Percentiles rank a stretch among this genome's conserved stretches.
Conservation (phyloP, 2,329 filamentous ascomycete species). For the Reticulascus tulasneorum region DNA sequence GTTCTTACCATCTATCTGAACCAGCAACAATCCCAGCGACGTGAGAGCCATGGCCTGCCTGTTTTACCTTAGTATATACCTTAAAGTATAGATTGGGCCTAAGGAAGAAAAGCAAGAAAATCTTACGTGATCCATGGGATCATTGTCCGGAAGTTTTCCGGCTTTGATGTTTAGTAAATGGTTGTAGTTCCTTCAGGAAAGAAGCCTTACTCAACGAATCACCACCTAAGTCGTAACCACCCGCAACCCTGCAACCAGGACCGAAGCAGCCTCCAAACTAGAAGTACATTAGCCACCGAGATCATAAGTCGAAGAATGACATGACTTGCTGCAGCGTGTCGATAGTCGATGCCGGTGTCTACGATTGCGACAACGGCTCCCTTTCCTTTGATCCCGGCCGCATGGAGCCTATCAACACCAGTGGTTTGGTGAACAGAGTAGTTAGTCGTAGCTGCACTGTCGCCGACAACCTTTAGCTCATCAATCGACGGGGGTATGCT, state of each 20-base stretch:
- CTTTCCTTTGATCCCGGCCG: conserved; percentile 31
- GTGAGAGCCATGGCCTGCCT: conserved; percentile 18
- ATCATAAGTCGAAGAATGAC: too few relatives aligned
- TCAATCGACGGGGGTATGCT: conserved; percentile 6
- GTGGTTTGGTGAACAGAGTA: conserved; percentile 33
- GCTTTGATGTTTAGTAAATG: too few relatives aligned
- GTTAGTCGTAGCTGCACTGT: neutral
- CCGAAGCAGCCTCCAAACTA: conserved; percentile 5
- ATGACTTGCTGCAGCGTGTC: conserved; percentile 29
- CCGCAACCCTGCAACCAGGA: neutral
- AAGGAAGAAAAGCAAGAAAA: too few relatives aligned
- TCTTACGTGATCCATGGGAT: conserved; percentile 5
- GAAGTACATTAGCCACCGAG: too few relatives aligned
- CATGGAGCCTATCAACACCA: conserved; percentile 33
- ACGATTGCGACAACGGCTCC: conserved; percentile 34
- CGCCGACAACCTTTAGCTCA: conserved; percentile 2
- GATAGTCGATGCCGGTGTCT: conserved; percentile 37
- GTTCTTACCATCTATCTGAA: too few relatives aligned
- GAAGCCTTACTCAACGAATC: neutral
- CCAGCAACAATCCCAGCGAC: conserved; percentile 27
- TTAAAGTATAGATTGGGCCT: too few relatives aligned
- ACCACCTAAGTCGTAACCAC: conserved; percentile 6
- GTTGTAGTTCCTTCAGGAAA: too few relatives aligned
- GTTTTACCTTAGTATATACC: too few relatives aligned
- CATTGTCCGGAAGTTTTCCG: conserved; percentile 5